A percentile compares a stretch with the other conserved stretches of the same genome.
These are phyloP conservation scores for Tylopilus vinaceipallidus DNA, from an alignment of 768 basidiomycete genomes.

Conservation along the genomic window DNA sequence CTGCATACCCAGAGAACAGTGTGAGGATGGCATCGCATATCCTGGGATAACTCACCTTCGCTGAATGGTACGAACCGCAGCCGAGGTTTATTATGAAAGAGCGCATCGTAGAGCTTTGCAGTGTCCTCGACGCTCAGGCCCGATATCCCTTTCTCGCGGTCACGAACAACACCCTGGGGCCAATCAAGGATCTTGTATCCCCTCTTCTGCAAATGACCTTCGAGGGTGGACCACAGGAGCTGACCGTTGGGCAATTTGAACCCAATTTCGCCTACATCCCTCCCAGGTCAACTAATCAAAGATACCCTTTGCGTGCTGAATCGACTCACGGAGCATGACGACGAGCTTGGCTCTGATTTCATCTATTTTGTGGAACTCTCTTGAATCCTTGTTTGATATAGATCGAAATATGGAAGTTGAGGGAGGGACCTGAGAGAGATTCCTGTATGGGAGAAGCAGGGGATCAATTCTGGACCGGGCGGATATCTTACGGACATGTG, in stretches of 20 bases:
- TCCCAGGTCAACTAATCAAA: no score
- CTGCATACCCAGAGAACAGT: not conserved
- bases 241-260: constrained; percentile 4
- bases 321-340: constrained; percentile 9
- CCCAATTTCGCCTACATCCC: constrained; percentile 1
- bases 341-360: constrained; percentile 1
- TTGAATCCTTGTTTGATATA: not conserved
- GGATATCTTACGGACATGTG: no score
- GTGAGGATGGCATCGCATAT: no score
- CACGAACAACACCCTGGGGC: constrained; percentile 3
- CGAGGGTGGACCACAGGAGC: constrained; percentile 13
- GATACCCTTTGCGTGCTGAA: rapidly evolving
- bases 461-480: not conserved
- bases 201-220: not conserved
- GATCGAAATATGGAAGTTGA: not conserved
- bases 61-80: not conserved
- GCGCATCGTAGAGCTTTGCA: constrained; percentile 5
- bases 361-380: constrained; percentile 1
- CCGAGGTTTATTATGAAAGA: constrained; percentile 1
- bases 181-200: constrained; percentile 8
- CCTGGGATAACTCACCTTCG: not conserved
- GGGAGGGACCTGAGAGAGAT: no score
- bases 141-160: constrained; percentile 6
- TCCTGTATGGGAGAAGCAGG: not conserved
- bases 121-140: constrained; percentile 2